Conservation (phyloP, 2,329 filamentous ascomycete species). For the Arthroderma sp. region DNA sequence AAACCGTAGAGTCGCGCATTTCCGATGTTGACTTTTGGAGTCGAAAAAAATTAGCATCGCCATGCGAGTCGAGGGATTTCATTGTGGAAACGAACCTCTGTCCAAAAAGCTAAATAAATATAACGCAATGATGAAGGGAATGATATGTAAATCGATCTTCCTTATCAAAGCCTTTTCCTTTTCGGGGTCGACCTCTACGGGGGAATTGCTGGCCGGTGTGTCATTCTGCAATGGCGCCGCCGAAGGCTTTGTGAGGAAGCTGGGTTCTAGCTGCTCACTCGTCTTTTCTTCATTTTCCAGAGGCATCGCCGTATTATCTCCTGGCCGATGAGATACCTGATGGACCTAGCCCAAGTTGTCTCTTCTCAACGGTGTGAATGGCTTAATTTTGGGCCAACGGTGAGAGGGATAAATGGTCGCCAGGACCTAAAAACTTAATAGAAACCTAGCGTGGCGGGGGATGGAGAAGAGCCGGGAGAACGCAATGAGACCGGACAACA, state of each 20-base stretch:
- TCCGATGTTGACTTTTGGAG: slow-evolving; percentile 50
- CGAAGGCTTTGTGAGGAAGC: neutral
- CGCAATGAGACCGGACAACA: too few species aligned
- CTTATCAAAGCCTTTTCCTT: slow-evolving; percentile 20
- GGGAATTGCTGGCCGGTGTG: neutral
- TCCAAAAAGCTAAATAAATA: slow-evolving; percentile 69
- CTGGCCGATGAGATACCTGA: too few species aligned
- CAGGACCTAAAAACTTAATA: too few species aligned
- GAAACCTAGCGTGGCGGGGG: too few species aligned
- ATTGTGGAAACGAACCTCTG: slow-evolving; percentile 27
- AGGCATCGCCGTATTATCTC: neutral
- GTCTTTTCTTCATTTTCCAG: neutral
- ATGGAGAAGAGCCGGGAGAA: too few species aligned
- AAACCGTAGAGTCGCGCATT: slow-evolving; percentile 55
- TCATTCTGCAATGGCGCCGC: slow-evolving; percentile 1
- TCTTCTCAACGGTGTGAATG: too few species aligned
- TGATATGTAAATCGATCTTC: slow-evolving; percentile 29
- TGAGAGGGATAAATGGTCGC: too few species aligned
- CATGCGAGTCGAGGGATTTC: neutral
- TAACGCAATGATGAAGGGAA: slow-evolving; percentile 28
- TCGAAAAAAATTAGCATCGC: neutral
- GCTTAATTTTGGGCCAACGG: too few species aligned
- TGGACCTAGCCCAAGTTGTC: too few species aligned
- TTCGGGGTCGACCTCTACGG: slow-evolving; percentile 16
- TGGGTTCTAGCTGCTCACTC: neutral